A percentile compares a stretch with the other conserved stretches of the same genome.
Evolutionary conservation across 164 flowering plant genomes (phyloP).

Genomic region (Taxillus chinensis): DNA sequence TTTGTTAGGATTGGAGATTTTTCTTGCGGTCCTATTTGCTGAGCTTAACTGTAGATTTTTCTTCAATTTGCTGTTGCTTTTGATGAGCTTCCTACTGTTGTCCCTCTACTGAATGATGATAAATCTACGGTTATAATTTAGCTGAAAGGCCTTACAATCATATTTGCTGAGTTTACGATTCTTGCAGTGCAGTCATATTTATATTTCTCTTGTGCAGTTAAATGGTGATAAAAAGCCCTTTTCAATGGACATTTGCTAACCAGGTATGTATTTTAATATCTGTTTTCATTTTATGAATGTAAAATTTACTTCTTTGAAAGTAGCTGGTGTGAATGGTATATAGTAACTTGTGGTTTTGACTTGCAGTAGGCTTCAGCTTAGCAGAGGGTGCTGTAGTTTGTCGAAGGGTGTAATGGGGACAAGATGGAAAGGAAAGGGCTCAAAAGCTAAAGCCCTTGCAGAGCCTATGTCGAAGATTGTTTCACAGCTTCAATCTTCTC

Average conservation of each 20-base stretch:
- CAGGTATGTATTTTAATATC: conserved; percentile 45
- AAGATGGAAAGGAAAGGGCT: conserved; percentile 56
- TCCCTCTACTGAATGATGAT: neutral
- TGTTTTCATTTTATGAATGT: neutral
- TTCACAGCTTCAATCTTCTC: conserved; percentile 33
- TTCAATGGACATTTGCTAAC: conserved; percentile 90
- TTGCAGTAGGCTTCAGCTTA: no score
- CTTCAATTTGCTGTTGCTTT: neutral
- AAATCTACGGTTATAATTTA: no score
- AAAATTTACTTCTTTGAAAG: no score
- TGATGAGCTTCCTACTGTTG: neutral
- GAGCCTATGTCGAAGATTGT: conserved; percentile 63
- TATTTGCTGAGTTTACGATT: no score
- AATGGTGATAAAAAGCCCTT: conserved; percentile 91
- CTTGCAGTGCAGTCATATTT: neutral
- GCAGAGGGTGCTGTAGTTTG: neutral
- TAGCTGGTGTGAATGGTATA: no score
- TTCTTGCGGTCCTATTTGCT: neutral
- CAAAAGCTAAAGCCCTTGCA: conserved; percentile 40
- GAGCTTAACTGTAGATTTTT: neutral
- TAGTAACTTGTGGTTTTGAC: no score
- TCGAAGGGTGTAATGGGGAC: conserved; percentile 18
- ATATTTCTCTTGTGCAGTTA: conserved; percentile 43
- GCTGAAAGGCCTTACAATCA: no score
- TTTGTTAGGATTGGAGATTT: no score